A percentile compares a stretch with the other conserved stretches of the same genome.
These are phyloP conservation scores for Arbutus unedo DNA, from an alignment of 148 eudicot genomes.

Conservation along the genomic window DNA sequence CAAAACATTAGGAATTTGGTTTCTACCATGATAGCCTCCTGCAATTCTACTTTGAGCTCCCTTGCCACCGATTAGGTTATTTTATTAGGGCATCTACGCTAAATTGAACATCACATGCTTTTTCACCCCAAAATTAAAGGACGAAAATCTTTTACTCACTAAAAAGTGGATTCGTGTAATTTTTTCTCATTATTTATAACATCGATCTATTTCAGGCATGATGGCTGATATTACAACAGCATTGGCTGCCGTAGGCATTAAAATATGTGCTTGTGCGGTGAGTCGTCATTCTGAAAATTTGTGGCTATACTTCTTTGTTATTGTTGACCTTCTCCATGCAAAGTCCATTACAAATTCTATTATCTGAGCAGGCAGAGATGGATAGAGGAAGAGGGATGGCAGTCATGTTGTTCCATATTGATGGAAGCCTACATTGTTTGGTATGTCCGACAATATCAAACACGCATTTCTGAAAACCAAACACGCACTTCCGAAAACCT, in stretches of 20 bases:
- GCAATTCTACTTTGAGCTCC: neutral
- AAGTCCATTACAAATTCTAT: neutral
- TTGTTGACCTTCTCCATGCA: neutral
- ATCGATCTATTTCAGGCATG: conserved; percentile 45
- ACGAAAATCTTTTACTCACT: neutral
- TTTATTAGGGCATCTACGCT: neutral
- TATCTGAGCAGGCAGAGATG: conserved; percentile 63
- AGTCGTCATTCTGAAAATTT: conserved; percentile 26
- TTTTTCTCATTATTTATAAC: neutral
- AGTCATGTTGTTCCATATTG: conserved; percentile 81
- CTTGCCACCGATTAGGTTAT: neutral
- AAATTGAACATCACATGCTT: neutral
- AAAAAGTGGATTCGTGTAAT: neutral
- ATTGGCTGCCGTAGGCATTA: conserved; percentile 58
- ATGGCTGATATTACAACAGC: conserved; percentile 73
- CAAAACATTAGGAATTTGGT: neutral
- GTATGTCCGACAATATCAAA: conserved; percentile 29
- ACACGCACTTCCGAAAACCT: neutral
- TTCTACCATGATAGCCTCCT: neutral
- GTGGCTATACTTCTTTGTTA: neutral
- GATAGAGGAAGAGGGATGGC: conserved; percentile 70
- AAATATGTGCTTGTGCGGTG: conserved; percentile 88
- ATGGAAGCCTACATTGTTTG: conserved; percentile 70
- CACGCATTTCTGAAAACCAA: neutral
- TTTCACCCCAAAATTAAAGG: neutral